These are phyloP conservation scores for Iris pallida DNA, from an alignment of 116 monocot genomes.

Conservation along the genomic window DNA sequence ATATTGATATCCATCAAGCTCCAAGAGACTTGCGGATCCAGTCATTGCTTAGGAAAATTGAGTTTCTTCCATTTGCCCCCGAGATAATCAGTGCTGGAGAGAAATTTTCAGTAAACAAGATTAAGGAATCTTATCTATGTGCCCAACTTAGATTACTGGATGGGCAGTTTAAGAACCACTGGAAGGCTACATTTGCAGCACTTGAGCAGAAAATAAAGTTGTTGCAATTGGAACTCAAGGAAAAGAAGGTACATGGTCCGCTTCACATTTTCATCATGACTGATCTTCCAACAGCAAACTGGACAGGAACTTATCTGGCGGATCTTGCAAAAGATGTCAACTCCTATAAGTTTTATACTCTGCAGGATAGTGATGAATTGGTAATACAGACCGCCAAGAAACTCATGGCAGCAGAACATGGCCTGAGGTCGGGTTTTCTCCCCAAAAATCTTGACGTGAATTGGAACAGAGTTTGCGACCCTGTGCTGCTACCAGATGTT, in stretches of 20 bases:
- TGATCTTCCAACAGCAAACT: slow-evolving; percentile 64
- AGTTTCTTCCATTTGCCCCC: slow-evolving; percentile 28
- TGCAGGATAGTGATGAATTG: slow-evolving; percentile 50
- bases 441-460: no score
- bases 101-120: slow-evolving; percentile 45
- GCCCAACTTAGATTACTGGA: slow-evolving; percentile 87
- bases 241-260: slow-evolving; percentile 18
- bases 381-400: slow-evolving; percentile 42
- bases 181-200: slow-evolving; percentile 61
- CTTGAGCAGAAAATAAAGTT: slow-evolving; percentile 54
- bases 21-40: slow-evolving; percentile 40
- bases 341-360: slow-evolving; percentile 46
- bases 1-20: slow-evolving; percentile 73
- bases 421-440: slow-evolving; percentile 35
- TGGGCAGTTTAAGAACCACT: slow-evolving; percentile 93
- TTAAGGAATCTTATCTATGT: slow-evolving; percentile 76
- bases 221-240: slow-evolving; percentile 24
- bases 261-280: slow-evolving; percentile 90
- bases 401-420: slow-evolving; percentile 53
- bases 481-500: no score
- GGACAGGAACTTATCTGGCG: slow-evolving; percentile 72
- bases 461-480: no score
- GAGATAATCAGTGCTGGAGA: slow-evolving; percentile 69
- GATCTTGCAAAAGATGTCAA: slow-evolving; percentile 37
- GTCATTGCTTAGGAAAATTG: slow-evolving; percentile 29